Conservation (phyloP, 2,329 filamentous ascomycete species). For the Hypoxylon sp. region DNA sequence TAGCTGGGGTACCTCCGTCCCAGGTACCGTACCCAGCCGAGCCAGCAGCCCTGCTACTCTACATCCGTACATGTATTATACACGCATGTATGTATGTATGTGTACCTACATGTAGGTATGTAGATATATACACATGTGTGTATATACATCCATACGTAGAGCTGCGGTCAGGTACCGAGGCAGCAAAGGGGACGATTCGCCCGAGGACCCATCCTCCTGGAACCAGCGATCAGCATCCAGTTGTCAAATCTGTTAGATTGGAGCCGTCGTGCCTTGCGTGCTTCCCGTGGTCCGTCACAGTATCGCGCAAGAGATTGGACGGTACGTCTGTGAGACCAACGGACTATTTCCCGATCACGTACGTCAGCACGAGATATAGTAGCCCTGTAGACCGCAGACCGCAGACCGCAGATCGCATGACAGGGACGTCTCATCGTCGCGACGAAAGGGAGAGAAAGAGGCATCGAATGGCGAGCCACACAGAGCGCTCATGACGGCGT, state of each 20-base stretch:
- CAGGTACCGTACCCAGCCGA: slow-evolving; percentile 5
- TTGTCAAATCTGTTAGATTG: slow-evolving; percentile 27
- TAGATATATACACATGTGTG: too few species aligned
- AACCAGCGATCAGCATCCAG: slow-evolving; percentile 28
- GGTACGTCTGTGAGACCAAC: slow-evolving; percentile 6
- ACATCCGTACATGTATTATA: too few species aligned
- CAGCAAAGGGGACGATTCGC: slow-evolving; percentile 17
- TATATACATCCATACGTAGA: too few species aligned
- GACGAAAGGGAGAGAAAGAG: slow-evolving; percentile 1
- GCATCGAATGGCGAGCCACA: not conserved
- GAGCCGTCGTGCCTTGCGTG: slow-evolving; percentile 14
- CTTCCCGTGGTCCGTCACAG: not conserved
- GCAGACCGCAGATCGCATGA: slow-evolving; percentile 22
- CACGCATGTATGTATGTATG: too few species aligned
- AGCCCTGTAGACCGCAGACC: too few species aligned
- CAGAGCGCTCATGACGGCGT: slow-evolving; percentile 7
- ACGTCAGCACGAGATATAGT: slow-evolving; percentile 28
- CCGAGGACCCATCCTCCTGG: slow-evolving; percentile 27
- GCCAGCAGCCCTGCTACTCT: too few species aligned
- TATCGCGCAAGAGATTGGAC: not conserved
- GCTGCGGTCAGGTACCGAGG: slow-evolving; percentile 1
- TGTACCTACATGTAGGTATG: too few species aligned
- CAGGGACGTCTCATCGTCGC: slow-evolving; percentile 8
- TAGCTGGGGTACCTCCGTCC: too few species aligned
- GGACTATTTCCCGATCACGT: slow-evolving; percentile 33